Evolutionary conservation across 805 yeast species (phyloP), one percentile per base, ranked within the genome.

Genomic region (Hanseniaspora nectarophila): DNA sequence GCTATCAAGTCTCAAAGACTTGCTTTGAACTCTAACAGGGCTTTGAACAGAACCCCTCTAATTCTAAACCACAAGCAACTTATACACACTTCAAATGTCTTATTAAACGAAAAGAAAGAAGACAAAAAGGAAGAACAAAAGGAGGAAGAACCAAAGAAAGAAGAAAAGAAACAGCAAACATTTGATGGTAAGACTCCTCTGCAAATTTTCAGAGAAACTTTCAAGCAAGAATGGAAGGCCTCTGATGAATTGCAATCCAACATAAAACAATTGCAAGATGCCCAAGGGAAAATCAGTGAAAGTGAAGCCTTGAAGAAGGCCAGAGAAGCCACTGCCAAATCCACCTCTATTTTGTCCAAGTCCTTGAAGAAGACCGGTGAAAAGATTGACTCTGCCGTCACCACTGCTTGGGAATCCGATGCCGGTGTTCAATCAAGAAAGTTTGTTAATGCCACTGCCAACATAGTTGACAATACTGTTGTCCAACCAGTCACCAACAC

Each of bases 361-460:
- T 82, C 87, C 40, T 77, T 86, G 52, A 77, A 79, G 61, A 85
- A 84, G 68, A 92, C 97, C 5, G 97, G 97, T n/a, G 86, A 84
- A 60, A 90, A 81, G 37, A 87, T 92, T 33, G 97, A 96, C 51
- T 82, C 76, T 54, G 95, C 81, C 43, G 97, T 96, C 4, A 73
- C 76, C 37, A 82, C 81, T 55, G 96, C 97, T 1, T 92, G 98
- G 98, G 96, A 92, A 56, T 87, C 96, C 1, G 85, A 92, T 23
- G 85, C 90, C 40, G 92, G 95, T 55, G 80, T 82, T 65, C 83
- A 82, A 45, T 89, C 95, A n/a, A 77, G 97, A 61, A 74, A 78
- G 42, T 87, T 88, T 0, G 90, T 87, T n/a, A 76, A 74, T 54
- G 75, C 77, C 49, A 80, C 96, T 3, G 96, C 94, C 1, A 86